These are phyloP conservation scores for Closterium sp. DNA, from an alignment of 139 green algal species.

Conservation along the genomic window DNA sequence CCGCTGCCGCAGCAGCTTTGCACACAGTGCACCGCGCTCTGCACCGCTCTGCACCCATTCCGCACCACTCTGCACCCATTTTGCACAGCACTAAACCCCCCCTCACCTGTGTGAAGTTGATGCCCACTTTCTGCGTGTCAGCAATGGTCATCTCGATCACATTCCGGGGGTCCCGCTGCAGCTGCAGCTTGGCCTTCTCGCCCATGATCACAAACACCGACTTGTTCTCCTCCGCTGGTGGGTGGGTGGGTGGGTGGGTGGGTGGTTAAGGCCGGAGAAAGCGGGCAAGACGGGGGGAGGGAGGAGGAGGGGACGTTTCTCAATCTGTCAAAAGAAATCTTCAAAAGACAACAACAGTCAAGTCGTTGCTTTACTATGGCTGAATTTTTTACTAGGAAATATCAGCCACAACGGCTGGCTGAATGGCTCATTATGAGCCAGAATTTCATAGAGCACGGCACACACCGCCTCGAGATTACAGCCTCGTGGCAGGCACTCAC, in stretches of 20 bases:
- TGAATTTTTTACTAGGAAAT: no score
- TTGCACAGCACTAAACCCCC: no score
- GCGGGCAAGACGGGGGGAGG: background rate
- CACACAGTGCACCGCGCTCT: constrained; percentile 98
- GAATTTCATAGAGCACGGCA: no score
- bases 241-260: background rate
- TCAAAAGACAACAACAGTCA: no score
- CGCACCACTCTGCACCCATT: no score
- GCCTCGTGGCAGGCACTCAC: background rate
- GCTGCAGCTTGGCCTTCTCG: background rate
- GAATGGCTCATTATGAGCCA: no score
- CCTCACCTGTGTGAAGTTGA: constrained; percentile 75
- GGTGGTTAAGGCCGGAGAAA: background rate
- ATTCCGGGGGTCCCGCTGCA: constrained; percentile 58
- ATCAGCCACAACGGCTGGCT: no score
- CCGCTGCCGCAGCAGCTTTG: constrained; percentile 75
- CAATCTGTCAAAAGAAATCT: no score
- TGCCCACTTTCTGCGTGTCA: constrained; percentile 68
- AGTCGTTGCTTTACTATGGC: no score
- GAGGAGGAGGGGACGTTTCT: background rate
- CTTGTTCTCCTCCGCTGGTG: background rate
- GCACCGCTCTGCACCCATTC: no score
- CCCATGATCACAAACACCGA: background rate
- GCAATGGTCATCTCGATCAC: constrained; percentile 56
- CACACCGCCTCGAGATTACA: no score